Base-by-base conservation (phyloP, 208 protist genomes). In the Phytomonas sp. region DNA sequence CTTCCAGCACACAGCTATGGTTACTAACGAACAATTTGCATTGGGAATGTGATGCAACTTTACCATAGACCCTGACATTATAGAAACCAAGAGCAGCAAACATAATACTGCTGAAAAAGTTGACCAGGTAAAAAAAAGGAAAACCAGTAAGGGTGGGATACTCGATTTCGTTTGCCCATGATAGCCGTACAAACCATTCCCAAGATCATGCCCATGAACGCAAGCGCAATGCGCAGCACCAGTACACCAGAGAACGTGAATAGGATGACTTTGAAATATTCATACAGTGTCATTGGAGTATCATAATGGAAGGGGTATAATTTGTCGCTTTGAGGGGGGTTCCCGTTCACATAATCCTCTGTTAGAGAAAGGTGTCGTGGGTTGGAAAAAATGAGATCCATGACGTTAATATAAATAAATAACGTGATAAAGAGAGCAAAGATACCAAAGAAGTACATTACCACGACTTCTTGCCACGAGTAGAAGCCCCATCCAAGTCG, bases 1-100 rank as follows among this genome's bases (percentile, higher is more conserved):
- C 82, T 77, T 96, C 91, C 14, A 85, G 79, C 30, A 93, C 77
- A 64, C 87, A 92, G 49, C 79, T 91, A 74, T 96, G 91, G 70
- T 94, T 96, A 12, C 40, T 74, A 49, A 96, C 78, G 30, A 96
- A 45, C 45, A 93, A 63, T 70, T 91, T 94, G 65, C 79, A 89
- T 67, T 88, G 73, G 6, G 72, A 73, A 49, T 74, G 60, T 33
- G 66, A n/a, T 19, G 88, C 80, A 14, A 89, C 60, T 31, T 72
- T 63, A 23, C 91, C 91, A 77, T 86, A 91, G 29, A 86, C 49
- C 66, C 79, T 79, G 0, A 92, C 45, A 67, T 83, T 73, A 70
- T 92, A 86, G 10, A 94, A 56, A 12, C 88, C 91, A 19, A 91
- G 66, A 12, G 77, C 69, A 2, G 75, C 65, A 29, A 85, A 72